Evolutionary conservation across 192 early-diverging fungal species (phyloP).

Genomic region (Backusella luteola): DNA sequence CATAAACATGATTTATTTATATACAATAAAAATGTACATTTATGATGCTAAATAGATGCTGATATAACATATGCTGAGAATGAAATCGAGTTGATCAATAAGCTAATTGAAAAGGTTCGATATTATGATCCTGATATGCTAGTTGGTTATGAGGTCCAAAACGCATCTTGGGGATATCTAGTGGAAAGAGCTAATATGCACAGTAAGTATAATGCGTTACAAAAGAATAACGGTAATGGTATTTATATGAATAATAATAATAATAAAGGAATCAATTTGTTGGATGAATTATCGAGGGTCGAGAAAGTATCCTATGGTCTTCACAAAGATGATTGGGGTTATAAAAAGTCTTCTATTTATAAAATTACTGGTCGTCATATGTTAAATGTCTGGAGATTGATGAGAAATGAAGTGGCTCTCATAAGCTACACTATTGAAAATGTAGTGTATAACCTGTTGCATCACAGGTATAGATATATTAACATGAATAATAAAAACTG

Average conservation of each 20-base stretch:
- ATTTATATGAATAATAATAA: neutral
- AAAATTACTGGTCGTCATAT: constrained; percentile 73
- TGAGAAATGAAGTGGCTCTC: constrained; percentile 74
- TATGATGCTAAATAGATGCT: constrained; percentile 17
- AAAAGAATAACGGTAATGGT: neutral
- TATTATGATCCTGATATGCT: constrained; percentile 82
- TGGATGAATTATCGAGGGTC: constrained; percentile 27
- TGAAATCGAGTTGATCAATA: constrained; percentile 62
- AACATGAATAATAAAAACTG: constrained; percentile 6
- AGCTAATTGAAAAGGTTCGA: constrained; percentile 54
- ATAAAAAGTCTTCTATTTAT: constrained; percentile 62
- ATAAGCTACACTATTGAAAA: constrained; percentile 82
- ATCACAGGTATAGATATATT: constrained; percentile 51
- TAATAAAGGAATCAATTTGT: constrained; percentile 26
- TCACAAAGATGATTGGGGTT: constrained; percentile 49
- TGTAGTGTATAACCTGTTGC: constrained; percentile 66
- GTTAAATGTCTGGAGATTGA: constrained; percentile 87
- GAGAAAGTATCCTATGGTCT: neutral
- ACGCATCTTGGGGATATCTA: constrained; percentile 87
- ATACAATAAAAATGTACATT: constrained; percentile 19
- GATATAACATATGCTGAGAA: constrained; percentile 40
- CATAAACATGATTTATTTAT: too few species aligned
- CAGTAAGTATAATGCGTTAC: constrained; percentile 20
- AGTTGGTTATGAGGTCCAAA: constrained; percentile 85
- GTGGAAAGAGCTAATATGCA: constrained; percentile 37